Evolutionary conservation across 352 stramenopile genomes (phyloP), one percentile per base, ranked within the genome.

Genomic region (Phytophthora podocarpi): DNA sequence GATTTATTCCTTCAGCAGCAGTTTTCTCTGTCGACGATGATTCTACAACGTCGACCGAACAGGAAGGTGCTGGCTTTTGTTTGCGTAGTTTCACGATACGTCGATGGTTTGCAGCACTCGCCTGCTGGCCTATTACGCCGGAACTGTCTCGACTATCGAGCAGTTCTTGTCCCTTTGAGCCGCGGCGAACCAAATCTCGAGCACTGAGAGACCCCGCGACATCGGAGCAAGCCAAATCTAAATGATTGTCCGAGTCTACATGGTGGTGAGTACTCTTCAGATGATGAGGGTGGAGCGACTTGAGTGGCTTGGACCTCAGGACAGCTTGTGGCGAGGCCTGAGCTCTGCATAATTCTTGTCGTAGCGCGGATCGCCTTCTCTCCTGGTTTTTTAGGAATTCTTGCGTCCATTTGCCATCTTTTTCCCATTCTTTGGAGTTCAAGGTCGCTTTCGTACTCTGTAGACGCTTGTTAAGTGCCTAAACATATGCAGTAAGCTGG

Each of bases 341-440:
- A 26, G 75, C 72, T 47, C 73, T 76, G 4, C 54, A 30, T 20
- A 92, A 48, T 23, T 90, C 80, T 9, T 90, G 57, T 42, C 90
- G 80, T 1, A 92, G 49, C 5, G 72, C 66, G 1, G 72, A 62
- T 5, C 83, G 70, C 4, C 78, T 54, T 32, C 59, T 80, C 45
- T 92, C 79, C 20, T 90, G 76, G 1, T 64, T 78, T 59, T 74
- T 84, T 4, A 90, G 58, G 20, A 83, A 90, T 5, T 89, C 69
- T 53, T 90, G 79, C 18, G 85, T 86, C 74, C 80, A 82, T 55
- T 91, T 88, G 31, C 78, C 77, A 31, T 90, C 82, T 49, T 85
- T 85, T 52, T 89, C 69, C 82, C 80, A 90, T 48, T 88, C 72
- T 30, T 90, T 89, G 35, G 64, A 80, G 10, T 78, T 80, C 3